A percentile compares a stretch with the other conserved stretches of the same genome.
Evolutionary conservation across 306 rosid species (phyloP).

Genomic region (Arachis stenosperma): DNA sequence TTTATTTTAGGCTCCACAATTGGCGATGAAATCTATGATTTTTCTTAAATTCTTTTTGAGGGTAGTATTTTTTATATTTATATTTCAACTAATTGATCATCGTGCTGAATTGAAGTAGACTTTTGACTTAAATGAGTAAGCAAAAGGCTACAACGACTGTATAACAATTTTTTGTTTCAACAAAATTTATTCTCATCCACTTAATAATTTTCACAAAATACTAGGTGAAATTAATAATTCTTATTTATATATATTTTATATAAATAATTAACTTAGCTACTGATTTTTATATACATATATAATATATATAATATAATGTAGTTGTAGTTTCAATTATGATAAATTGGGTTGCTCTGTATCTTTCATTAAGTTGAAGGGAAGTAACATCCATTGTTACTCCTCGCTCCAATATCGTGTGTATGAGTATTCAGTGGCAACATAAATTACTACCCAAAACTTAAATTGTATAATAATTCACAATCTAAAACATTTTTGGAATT

Average conservation of each 20-base stretch:
- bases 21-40: conserved; percentile 5
- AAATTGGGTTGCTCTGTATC: background rate
- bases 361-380: background rate
- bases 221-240: too few relatives aligned
- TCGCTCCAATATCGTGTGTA: background rate
- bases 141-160: conserved; percentile 22
- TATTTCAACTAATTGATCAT: background rate
- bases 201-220: background rate
- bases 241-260: too few relatives aligned
- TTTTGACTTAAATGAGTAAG: conserved; percentile 33
- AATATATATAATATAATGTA: too few relatives aligned
- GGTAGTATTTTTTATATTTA: too few relatives aligned
- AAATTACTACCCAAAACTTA: background rate
- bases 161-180: conserved; percentile 8
- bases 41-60: background rate
- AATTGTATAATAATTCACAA: background rate
- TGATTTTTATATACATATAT: too few relatives aligned
- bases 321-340: too few relatives aligned
- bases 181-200: background rate
- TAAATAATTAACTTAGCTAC: too few relatives aligned
- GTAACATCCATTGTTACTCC: background rate
- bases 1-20: background rate
- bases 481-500: background rate
- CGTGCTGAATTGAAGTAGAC: conserved; percentile 17
- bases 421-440: background rate